A percentile compares a stretch with the other conserved stretches of the same genome.
Conservation (phyloP, 2,329 filamentous ascomycete genomes). For the Erysiphe neolycopersici region DNA sequence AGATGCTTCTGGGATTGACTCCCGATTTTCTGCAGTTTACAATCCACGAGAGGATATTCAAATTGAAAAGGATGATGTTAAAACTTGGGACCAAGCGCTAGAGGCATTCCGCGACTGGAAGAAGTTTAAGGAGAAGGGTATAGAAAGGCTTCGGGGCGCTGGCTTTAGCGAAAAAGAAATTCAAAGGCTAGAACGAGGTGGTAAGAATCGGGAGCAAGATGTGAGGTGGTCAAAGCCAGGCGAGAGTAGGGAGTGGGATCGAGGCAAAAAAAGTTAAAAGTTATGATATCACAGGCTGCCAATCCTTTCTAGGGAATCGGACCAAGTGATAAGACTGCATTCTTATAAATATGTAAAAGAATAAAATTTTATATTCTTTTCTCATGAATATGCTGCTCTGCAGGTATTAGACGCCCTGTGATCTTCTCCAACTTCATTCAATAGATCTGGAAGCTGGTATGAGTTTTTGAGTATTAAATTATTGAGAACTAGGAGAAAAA, state of each 20-base stretch:
- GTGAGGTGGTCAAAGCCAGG: constrained; percentile 38
- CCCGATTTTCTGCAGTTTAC: constrained; percentile 46
- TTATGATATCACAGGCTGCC: constrained; percentile 20
- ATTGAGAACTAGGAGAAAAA: no score
- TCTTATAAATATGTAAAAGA: no score
- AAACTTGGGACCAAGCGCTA: constrained; percentile 56
- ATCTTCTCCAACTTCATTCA: no score
- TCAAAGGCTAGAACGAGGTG: constrained; percentile 38
- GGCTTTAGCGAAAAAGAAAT: constrained; percentile 58
- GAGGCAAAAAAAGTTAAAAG: constrained; percentile 31
- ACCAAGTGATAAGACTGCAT: no score
- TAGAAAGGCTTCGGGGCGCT: constrained; percentile 46
- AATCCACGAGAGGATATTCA: constrained; percentile 29
- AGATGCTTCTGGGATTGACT: constrained; percentile 43
- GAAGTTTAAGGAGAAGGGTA: constrained; percentile 48
- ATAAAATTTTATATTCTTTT: no score
- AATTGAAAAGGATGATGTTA: constrained; percentile 22
- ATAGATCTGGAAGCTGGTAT: no score
- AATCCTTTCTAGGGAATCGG: constrained; percentile 7
- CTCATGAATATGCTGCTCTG: no score
- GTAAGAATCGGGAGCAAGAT: constrained; percentile 31
- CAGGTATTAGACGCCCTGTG: no score
- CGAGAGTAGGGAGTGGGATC: constrained; percentile 33
- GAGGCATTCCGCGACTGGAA: constrained; percentile 59
- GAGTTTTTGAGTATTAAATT: no score